Conservation (phyloP, 2,329 filamentous ascomycete species). For the Fusarium virguliforme region DNA sequence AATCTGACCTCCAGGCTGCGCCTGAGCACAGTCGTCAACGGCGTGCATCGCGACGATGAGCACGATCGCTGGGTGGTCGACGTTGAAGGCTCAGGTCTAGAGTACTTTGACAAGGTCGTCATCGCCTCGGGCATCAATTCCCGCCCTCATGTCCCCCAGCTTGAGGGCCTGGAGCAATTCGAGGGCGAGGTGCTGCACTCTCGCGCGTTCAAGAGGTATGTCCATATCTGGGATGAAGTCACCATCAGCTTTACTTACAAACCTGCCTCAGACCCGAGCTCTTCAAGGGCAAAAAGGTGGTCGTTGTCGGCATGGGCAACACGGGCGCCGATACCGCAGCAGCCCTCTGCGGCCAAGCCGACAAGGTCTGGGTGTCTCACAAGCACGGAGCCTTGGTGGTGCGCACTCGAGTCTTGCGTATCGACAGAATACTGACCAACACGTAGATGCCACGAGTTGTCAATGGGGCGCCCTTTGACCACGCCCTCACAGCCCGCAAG, state of each 20-base stretch:
- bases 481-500: constrained; percentile 54
- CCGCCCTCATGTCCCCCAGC: constrained; percentile 55
- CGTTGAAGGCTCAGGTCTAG: constrained; percentile 40
- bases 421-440: constrained; percentile 6
- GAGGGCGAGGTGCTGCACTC: constrained; percentile 60
- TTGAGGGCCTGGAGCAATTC: constrained; percentile 58
- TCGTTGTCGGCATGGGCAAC: constrained; percentile 62
- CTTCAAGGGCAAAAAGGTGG: constrained; percentile 60
- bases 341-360: constrained; percentile 54
- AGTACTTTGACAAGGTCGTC: constrained; percentile 58
- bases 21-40: constrained; percentile 46
- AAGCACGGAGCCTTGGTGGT: constrained; percentile 58
- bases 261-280: constrained; percentile 39
- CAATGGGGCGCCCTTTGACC: constrained; percentile 57
- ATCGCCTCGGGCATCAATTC: constrained; percentile 56
- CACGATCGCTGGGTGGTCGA: constrained; percentile 51
- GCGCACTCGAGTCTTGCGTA: constrained; percentile 20
- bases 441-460: constrained; percentile 50
- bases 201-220: constrained; percentile 55
- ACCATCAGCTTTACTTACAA: neutral
- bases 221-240: neutral
- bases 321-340: constrained; percentile 54
- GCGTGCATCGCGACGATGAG: constrained; percentile 42
- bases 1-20: constrained; percentile 47
- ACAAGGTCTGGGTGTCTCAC: constrained; percentile 61